Conservation (phyloP, 306 rosid genomes). For the peach (Prunus persica) region DNA sequence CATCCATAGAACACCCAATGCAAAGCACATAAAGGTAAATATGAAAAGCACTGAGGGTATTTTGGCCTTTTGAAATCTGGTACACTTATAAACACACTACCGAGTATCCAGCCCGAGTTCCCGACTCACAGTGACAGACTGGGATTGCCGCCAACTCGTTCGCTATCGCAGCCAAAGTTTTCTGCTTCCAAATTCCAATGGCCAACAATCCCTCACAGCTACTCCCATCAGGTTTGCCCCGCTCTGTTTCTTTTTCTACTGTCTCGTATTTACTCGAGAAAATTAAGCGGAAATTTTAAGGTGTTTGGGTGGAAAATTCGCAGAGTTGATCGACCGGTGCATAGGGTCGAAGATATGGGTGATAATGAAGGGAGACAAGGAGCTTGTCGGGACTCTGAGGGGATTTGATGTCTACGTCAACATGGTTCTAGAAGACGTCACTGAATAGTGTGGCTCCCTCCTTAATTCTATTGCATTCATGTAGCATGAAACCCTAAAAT, state of each 20-base stretch:
- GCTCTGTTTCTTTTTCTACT: neutral
- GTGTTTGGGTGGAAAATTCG: constrained; percentile 23
- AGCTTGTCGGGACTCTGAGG: constrained; percentile 89
- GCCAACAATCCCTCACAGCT: constrained; percentile 96
- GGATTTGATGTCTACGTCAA: constrained; percentile 97
- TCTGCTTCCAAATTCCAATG: constrained; percentile 40
- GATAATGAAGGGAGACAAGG: constrained; percentile 98
- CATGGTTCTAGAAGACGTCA: constrained; percentile 98
- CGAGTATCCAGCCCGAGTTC: neutral
- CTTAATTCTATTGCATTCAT: neutral
- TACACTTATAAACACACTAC: neutral
- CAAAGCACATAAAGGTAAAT: too few relatives aligned
- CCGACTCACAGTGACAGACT: neutral
- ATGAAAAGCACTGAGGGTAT: neutral
- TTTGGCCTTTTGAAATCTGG: neutral
- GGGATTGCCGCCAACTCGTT: neutral
- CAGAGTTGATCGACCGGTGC: constrained; percentile 96
- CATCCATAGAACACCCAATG: too few relatives aligned
- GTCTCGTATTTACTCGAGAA: neutral
- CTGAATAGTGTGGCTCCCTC: constrained; percentile 68
- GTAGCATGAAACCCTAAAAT: constrained; percentile 14
- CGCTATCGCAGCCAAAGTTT: neutral
- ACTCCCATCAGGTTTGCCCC: constrained; percentile 65
- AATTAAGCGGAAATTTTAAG: constrained; percentile 4
- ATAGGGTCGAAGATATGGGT: constrained; percentile 98